Base-by-base conservation (phyloP, 768 basidiomycete genomes). In the Pleurotus djamor region DNA sequence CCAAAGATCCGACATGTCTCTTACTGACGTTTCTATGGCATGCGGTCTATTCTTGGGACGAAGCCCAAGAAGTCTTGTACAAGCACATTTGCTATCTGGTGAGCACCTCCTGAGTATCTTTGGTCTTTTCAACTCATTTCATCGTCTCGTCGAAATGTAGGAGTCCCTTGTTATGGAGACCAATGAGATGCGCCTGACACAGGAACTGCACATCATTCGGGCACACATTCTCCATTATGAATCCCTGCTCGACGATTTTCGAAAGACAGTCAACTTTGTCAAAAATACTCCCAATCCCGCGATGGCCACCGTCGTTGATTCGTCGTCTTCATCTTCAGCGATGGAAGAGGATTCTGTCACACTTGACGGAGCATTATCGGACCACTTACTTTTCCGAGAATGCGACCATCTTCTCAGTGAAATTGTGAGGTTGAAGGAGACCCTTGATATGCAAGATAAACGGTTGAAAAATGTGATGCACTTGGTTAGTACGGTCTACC, bases 41-140 rank as follows among this genome's bases (percentile, higher is more conserved):
- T 58, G 78, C 83, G 0, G 63, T 85, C 32, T 86, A 86, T 64
- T 78, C 83, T 0, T 86, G 85, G 76, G 85, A 86, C 51, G 83
- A 87, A 66, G 70, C 82, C 0, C 72, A 85, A 28, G 84, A 85
- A 63, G 68, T 71, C 12, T 64, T 86, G 37, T 85, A 84, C 58
- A 61, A 64, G 8, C 81, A 86, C 63, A 76, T 86, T 21, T 80
- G 76, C 59, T 73, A 61, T 58, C 69, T 87, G 59, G 80, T 78
- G 59, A 44, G 76, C 64, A 36, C 66, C 70, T n/a, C n/a, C n/a
- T n/a, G n/a, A n/a, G n/a, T n/a, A 4, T 5, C 35, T 33, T 43
- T 14, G 47, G n/a, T 5, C 7, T 17, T 3, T 4, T 16, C 52
- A 59, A 41, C 38, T 41, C 10, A 41, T n/a, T n/a, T 4, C 9